These are phyloP conservation scores for Achaetomiella virescens DNA, from an alignment of 495 filamentous ascomycete species.

Conservation along the genomic window DNA sequence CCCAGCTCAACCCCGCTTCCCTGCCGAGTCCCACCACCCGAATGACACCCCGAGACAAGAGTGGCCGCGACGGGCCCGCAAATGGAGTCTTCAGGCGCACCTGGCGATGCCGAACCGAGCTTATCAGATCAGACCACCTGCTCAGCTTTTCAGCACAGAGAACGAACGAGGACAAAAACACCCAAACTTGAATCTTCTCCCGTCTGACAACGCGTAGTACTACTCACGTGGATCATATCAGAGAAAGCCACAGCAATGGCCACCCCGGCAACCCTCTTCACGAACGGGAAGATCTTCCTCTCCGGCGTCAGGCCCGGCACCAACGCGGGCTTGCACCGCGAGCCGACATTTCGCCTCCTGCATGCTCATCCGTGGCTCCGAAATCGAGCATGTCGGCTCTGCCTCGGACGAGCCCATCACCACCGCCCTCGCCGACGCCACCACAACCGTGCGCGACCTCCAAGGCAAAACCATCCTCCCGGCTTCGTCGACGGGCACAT, in stretches of 20 bases:
- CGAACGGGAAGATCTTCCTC: constrained; percentile 27
- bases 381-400: constrained; percentile 41
- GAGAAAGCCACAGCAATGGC: constrained; percentile 8
- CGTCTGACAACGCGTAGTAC: background rate
- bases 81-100: background rate
- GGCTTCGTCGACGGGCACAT: constrained; percentile 63
- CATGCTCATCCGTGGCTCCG: constrained; percentile 31
- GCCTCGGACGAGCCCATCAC: constrained; percentile 28
- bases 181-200: background rate
- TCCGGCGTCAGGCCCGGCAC: constrained; percentile 21
- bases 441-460: constrained; percentile 41
- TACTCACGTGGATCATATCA: constrained; percentile 4
- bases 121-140: constrained; percentile 9
- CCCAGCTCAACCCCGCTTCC: constrained; percentile 6
- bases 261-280: constrained; percentile 28
- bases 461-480: constrained; percentile 44
- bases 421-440: constrained; percentile 18
- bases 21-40: background rate
- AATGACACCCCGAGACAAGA: background rate
- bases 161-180: background rate
- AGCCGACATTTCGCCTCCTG: constrained; percentile 33
- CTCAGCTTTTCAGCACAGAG: background rate
- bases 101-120: too few species aligned
- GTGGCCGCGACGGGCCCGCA: background rate
- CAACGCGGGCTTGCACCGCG: constrained; percentile 22